Evolutionary conservation across 805 yeast species (phyloP).

Genomic region (Wickerhamomyces sydowiorum): DNA sequence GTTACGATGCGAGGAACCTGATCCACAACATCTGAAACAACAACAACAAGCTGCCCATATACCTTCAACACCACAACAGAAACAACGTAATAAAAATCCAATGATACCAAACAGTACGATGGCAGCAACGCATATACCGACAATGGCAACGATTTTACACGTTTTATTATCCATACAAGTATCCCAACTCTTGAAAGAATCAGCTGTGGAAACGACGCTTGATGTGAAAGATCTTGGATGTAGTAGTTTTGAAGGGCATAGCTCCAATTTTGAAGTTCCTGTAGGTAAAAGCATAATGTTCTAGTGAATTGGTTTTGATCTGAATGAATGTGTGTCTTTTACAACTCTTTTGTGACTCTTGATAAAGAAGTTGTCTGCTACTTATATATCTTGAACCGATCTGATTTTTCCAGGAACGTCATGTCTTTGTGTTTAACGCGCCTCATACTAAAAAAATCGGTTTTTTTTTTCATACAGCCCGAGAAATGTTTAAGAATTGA

Average conservation of each 20-base stretch:
- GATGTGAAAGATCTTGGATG: background rate
- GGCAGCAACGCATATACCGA: slow-evolving; percentile 56
- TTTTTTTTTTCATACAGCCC: too few species aligned
- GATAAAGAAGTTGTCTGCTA: too few species aligned
- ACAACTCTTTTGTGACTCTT: background rate
- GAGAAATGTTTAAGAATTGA: too few species aligned
- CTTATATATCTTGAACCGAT: too few species aligned
- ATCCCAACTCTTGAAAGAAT: slow-evolving; percentile 61
- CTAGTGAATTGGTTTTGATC: background rate
- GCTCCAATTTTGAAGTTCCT: background rate
- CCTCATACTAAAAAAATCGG: too few species aligned
- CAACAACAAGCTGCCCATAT: slow-evolving; percentile 47
- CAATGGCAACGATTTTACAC: slow-evolving; percentile 74
- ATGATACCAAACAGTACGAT: slow-evolving; percentile 52
- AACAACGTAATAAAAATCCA: slow-evolving; percentile 47
- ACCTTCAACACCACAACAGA: slow-evolving; percentile 52
- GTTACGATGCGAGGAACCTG: background rate
- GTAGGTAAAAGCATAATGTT: background rate
- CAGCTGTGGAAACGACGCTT: slow-evolving; percentile 27
- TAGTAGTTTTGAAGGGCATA: slow-evolving; percentile 2
- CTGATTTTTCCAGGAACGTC: too few species aligned
- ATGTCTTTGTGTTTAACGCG: too few species aligned
- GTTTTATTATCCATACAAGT: slow-evolving; percentile 73
- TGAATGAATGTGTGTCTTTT: background rate
- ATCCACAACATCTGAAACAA: slow-evolving; percentile 32